phyloP scores from a whole-genome alignment of 306 rosid genomes.

The Crataegus laevigata region DNA sequence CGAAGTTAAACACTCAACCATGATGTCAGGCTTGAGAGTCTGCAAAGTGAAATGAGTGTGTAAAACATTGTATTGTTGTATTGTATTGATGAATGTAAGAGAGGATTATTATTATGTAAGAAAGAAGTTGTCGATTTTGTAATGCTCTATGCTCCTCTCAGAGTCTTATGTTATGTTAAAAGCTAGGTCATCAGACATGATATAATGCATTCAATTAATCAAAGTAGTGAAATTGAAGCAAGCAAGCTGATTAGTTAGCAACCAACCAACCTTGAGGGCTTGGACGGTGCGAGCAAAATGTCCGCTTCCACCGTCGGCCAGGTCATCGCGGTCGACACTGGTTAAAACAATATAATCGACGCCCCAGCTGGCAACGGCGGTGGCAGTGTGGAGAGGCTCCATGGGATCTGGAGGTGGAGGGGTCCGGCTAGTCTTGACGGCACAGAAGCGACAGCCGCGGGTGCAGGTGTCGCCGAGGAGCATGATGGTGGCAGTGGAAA shows the following conservation, averaged over 20 bases:
- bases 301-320: conserved; percentile 97
- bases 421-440: conserved; percentile 85
- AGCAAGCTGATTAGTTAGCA: no score
- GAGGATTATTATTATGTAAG: no score
- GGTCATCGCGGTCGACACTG: conserved; percentile 96
- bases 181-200: no score
- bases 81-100: background rate
- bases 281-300: conserved; percentile 88
- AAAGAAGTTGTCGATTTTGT: no score
- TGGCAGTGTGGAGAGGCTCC: conserved; percentile 85
- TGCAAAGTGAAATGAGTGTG: conserved; percentile 20
- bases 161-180: no score
- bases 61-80: background rate
- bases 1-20: conserved; percentile 96
- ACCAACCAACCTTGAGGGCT: conserved; percentile 65
- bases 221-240: no score
- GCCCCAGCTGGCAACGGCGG: conserved; percentile 89
- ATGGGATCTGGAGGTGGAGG: conserved; percentile 92
- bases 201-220: no score
- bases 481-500: conserved; percentile 95
- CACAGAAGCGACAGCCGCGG: conserved; percentile 95
- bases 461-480: conserved; percentile 96
- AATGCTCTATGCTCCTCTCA: no score
- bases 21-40: conserved; percentile 79
- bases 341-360: conserved; percentile 22